Evolutionary conservation across 495 filamentous ascomycete genomes (phyloP), one percentile per base, ranked within the genome.

Genomic region (Acidiella bohemica): DNA sequence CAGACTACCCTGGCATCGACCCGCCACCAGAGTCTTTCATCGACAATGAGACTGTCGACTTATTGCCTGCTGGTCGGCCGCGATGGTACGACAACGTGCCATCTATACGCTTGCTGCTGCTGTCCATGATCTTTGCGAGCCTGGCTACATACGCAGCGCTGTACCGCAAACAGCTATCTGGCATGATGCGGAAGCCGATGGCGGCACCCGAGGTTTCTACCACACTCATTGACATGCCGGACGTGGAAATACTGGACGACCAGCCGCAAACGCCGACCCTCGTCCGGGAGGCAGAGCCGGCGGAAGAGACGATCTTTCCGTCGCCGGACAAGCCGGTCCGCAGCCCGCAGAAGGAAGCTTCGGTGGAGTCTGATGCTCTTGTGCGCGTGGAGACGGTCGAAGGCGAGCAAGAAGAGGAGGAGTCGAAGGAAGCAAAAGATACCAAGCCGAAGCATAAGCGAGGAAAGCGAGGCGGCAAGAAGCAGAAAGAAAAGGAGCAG

Each of bases 401-500:
- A 17, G 30, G 29, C 28, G 45, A 23, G 3, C 35, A 42, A 5
- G 39, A 52, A 18, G 58, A 66, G n/a, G 59, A 39, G 19, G 33
- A 30, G 1, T 12, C 25, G 9, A 37, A 16, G 23, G 43, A 46
- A 11, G 29, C 30, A 17, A 46, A 46, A 9, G 32, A 40, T 5
- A 68, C 69, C 32, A 73, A 78, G 22, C 41, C 32, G 17, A 86
- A 87, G 63, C 90, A 85, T 62, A 90, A 85, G 55, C 73, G 90
- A 46, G 90, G 90, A 11, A 73, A 76, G 26, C 73, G 90, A 32
- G 90, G 86, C 27, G 87, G 88, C 10, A 70, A 72, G 32, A 75
- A 76, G 41, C 79, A 84, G 47, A 73, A 73, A 42, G 83, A 84
- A 44, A 64, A 62, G 36, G 67, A 66, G 33, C 73, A 70, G 47